phyloP scores from a whole-genome alignment of 257 asterid species.

The Solanum chiquidenum region DNA sequence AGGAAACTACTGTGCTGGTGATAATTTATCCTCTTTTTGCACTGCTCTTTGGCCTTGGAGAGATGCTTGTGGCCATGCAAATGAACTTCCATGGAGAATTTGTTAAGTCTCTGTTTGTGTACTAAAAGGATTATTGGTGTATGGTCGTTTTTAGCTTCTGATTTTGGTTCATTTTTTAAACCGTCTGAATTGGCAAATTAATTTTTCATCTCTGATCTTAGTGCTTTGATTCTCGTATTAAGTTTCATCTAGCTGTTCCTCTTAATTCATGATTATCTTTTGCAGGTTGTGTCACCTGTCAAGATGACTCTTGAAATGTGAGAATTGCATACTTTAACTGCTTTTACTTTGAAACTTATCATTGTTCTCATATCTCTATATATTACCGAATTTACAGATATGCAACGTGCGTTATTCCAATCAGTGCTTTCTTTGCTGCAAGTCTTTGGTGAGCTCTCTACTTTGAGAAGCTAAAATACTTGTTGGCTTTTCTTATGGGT shows the following conservation, averaged over 20 bases:
- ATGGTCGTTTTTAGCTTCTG: background rate
- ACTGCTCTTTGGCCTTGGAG: background rate
- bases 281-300: conserved; percentile 91
- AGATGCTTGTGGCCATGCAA: background rate
- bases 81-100: background rate
- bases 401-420: conserved; percentile 89
- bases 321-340: conserved; percentile 15
- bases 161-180: background rate
- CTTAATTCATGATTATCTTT: conserved; percentile 2
- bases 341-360: conserved; percentile 3
- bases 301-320: conserved; percentile 93
- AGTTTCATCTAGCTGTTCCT: background rate
- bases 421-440: conserved; percentile 88
- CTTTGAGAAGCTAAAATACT: background rate
- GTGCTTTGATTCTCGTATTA: background rate
- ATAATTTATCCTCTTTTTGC: background rate
- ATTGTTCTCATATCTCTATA: background rate
- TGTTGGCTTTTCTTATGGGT: background rate
- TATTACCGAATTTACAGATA: conserved; percentile 59
- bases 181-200: background rate
- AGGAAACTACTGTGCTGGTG: background rate
- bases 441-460: conserved; percentile 67
- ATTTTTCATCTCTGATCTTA: background rate
- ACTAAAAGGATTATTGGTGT: background rate
- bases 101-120: background rate